Conservation (phyloP, 2,329 filamentous ascomycete genomes). For the Hymenoscyphus scutula region DNA sequence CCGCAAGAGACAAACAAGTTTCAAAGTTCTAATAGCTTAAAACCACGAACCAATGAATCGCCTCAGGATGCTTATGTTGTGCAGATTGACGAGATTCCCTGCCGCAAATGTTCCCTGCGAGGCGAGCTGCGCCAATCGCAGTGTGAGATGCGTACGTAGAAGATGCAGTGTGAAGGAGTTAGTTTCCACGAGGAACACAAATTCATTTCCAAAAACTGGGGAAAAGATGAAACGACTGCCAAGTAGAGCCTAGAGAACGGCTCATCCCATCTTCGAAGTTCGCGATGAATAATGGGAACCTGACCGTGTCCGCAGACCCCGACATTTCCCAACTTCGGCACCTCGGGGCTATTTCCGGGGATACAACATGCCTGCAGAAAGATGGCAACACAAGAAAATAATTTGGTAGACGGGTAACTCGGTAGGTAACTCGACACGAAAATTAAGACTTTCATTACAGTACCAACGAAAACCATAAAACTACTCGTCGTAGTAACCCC, state of each 20-base stretch:
- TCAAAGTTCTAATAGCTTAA: not conserved
- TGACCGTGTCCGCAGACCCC: not conserved
- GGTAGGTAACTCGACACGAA: not conserved
- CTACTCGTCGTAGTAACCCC: not conserved
- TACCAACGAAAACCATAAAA: not conserved
- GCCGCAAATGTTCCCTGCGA: not conserved
- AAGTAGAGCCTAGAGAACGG: not conserved
- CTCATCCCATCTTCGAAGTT: not conserved
- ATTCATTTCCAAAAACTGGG: not conserved
- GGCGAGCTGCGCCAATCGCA: not conserved
- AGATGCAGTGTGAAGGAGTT: conserved; percentile 2
- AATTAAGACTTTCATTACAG: not conserved
- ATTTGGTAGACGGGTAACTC: too few relatives aligned
- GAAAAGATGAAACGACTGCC: not conserved
- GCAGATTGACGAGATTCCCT: not conserved
- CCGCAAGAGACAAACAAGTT: not conserved
- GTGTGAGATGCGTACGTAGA: not conserved
- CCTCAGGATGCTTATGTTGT: not conserved
- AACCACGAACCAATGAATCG: not conserved
- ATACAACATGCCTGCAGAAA: not conserved
- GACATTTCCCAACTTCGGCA: not conserved
- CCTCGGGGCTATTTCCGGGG: not conserved
- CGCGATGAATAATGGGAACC: not conserved
- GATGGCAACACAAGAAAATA: not conserved
- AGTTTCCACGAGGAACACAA: not conserved